Percentiles rank a stretch among this genome's conserved stretches.
Evolutionary conservation across 2,329 filamentous ascomycete genomes (phyloP).

Genomic region (Zarea fungicola): DNA sequence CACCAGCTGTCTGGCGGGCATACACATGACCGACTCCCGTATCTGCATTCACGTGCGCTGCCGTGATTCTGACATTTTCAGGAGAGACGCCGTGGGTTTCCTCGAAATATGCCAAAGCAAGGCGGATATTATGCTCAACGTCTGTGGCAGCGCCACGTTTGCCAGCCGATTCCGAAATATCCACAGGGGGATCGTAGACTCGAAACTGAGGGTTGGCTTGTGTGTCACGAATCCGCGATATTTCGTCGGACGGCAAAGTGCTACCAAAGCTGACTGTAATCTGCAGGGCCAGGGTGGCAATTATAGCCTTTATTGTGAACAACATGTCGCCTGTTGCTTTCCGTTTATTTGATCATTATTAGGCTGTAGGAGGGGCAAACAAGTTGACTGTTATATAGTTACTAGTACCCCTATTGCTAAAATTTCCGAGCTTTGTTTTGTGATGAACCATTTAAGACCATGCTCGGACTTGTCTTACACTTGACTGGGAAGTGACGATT

Average conservation of each 20-base stretch:
- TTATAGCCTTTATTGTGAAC: background rate
- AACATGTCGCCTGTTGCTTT: background rate
- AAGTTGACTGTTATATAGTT: too few species aligned
- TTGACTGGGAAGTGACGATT: too few species aligned
- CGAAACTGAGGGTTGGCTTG: background rate
- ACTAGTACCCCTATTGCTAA: too few species aligned
- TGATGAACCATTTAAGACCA: too few species aligned
- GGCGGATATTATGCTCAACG: background rate
- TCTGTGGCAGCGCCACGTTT: background rate
- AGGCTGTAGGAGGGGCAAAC: too few species aligned
- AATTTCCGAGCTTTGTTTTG: too few species aligned
- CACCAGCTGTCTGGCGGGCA: background rate
- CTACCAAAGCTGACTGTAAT: background rate
- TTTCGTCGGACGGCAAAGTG: background rate
- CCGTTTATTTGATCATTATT: background rate
- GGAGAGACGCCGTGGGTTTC: background rate
- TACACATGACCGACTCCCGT: background rate
- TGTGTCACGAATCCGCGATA: background rate
- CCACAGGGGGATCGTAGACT: background rate
- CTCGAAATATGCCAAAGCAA: background rate
- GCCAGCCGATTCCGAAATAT: background rate
- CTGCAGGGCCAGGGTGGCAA: background rate
- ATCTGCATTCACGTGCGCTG: background rate
- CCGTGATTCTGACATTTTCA: background rate
- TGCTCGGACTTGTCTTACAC: too few species aligned